Percentiles rank a stretch among this genome's conserved stretches.
These are phyloP conservation scores for Clavaria fumosa DNA, from an alignment of 768 basidiomycete genomes.

Conservation along the genomic window DNA sequence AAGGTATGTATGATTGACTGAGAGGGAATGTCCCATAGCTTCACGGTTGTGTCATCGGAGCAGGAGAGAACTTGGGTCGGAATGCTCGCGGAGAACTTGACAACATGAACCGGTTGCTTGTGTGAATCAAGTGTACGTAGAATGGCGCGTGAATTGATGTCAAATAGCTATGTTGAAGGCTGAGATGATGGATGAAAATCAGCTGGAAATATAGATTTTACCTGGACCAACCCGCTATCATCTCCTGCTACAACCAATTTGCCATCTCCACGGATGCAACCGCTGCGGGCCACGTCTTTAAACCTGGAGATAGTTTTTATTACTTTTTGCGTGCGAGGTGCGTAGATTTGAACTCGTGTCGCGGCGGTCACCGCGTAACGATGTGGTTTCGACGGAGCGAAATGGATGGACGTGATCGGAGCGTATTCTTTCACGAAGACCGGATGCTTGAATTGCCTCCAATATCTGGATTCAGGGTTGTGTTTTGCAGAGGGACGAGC, in stretches of 20 bases:
- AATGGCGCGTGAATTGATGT: constrained; percentile 85
- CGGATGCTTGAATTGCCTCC: constrained; percentile 78
- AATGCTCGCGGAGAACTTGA: constrained; percentile 72
- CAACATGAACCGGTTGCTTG: constrained; percentile 92
- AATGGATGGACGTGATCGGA: constrained; percentile 88
- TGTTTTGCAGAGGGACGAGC: constrained; percentile 43
- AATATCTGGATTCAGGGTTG: constrained; percentile 63
- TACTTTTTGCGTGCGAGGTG: constrained; percentile 90
- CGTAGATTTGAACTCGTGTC: constrained; percentile 87
- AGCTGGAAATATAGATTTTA: constrained; percentile 17
- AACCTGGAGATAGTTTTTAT: constrained; percentile 94
- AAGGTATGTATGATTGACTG: constrained; percentile 70
- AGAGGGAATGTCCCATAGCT: constrained; percentile 90
- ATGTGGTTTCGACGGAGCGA: constrained; percentile 76
- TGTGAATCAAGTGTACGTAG: constrained; percentile 85
- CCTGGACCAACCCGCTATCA: constrained; percentile 80
- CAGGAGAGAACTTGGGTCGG: constrained; percentile 84
- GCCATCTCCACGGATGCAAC: constrained; percentile 79
- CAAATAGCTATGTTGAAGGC: constrained; percentile 51
- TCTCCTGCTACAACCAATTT: constrained; percentile 93
- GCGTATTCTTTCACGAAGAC: constrained; percentile 97
- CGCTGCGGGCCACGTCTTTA: constrained; percentile 89
- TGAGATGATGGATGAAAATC: not conserved
- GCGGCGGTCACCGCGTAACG: constrained; percentile 93
- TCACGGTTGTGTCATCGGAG: constrained; percentile 90